phyloP scores from a whole-genome alignment of 139 green algal species.

The Chlorella sorokiniana region DNA sequence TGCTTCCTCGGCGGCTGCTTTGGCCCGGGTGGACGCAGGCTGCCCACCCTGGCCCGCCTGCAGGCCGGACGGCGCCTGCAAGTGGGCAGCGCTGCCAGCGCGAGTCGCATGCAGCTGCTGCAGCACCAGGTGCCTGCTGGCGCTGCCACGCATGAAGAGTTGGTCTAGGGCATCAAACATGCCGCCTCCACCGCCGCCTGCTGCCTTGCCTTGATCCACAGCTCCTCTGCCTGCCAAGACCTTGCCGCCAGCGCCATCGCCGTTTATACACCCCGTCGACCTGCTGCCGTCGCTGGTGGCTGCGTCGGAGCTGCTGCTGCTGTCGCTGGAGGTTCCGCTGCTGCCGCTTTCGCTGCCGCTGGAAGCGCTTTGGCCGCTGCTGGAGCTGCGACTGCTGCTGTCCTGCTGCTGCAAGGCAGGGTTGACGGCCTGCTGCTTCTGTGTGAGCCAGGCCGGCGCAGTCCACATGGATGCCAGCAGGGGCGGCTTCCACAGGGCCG shows the following conservation, averaged over 20 bases:
- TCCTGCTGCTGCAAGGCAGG: background rate
- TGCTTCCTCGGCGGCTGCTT: background rate
- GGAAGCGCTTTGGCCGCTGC: conserved; percentile 10
- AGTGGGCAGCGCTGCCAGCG: too few relatives aligned
- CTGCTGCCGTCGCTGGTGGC: background rate
- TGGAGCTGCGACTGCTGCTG: background rate
- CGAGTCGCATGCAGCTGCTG: background rate
- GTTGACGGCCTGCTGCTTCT: background rate
- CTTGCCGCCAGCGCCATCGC: background rate
- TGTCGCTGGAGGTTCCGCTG: conserved; percentile 22
- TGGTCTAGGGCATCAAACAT: conserved; percentile 44
- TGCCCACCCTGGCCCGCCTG: background rate
- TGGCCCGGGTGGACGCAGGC: background rate
- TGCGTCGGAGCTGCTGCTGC: background rate
- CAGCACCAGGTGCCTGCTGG: conserved; percentile 1
- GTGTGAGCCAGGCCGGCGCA: conserved; percentile 40
- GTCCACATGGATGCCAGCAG: conserved; percentile 30
- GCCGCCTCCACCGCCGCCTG: background rate
- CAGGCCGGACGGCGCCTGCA: background rate
- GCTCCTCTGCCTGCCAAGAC: background rate
- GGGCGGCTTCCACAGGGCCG: conserved; percentile 31
- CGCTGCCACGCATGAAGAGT: conserved; percentile 30
- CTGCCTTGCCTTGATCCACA: background rate
- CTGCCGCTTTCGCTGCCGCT: background rate
- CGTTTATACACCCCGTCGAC: background rate